Conservation (phyloP, 352 stramenopile species). For the Phytophthora cactorum region DNA sequence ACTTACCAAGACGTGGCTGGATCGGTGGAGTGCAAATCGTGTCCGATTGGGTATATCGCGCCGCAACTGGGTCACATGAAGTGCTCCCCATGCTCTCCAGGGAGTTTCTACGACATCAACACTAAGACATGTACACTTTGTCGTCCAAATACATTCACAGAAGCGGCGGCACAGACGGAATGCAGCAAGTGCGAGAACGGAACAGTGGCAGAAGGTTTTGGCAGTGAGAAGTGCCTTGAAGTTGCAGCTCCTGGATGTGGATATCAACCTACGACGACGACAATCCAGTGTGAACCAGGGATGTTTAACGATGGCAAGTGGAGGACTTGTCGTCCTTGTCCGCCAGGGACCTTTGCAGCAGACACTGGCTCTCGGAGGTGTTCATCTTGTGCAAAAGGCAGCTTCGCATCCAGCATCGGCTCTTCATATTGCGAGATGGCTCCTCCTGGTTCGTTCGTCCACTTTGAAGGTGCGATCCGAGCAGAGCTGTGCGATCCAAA, state of each 20-base stretch:
- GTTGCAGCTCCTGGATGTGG: conserved; percentile 29
- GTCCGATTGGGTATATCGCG: conserved; percentile 48
- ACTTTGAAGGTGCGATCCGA: conserved; percentile 32
- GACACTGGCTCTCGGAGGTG: conserved; percentile 24
- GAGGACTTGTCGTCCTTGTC: conserved; percentile 41
- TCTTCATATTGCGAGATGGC: conserved; percentile 37
- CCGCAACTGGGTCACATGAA: conserved; percentile 36
- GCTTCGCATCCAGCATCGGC: conserved; percentile 34
- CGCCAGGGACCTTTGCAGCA: conserved; percentile 36
- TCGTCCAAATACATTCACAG: conserved; percentile 41
- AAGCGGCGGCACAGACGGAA: conserved; percentile 20
- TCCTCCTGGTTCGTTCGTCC: conserved; percentile 45
- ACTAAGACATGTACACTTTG: conserved; percentile 44
- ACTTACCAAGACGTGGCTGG: conserved; percentile 47
- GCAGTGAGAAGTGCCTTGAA: conserved; percentile 30
- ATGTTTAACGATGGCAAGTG: conserved; percentile 45
- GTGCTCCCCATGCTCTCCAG: conserved; percentile 47
- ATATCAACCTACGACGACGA: conserved; percentile 3
- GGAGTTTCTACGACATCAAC: conserved; percentile 45
- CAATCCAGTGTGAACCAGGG: conserved; percentile 40
- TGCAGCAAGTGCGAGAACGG: conserved; percentile 43
- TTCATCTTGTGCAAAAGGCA: conserved; percentile 38
- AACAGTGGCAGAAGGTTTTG: conserved; percentile 40
- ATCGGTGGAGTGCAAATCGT: conserved; percentile 37
- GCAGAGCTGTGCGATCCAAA: conserved; percentile 40